Evolutionary conservation across 2,329 filamentous ascomycete genomes (phyloP).

Genomic region (Fusarium nisikadoi): DNA sequence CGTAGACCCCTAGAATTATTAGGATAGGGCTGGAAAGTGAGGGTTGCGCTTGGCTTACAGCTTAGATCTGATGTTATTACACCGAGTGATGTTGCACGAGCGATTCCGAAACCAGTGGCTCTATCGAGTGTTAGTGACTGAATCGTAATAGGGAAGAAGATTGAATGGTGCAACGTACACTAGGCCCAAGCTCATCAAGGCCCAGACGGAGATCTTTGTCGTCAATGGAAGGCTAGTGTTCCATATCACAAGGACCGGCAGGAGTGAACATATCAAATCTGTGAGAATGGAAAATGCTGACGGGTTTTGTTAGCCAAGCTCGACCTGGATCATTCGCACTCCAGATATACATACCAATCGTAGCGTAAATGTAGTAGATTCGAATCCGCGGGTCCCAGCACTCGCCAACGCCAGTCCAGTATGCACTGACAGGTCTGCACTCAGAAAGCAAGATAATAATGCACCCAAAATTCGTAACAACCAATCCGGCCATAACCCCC

Average conservation of each 20-base stretch:
- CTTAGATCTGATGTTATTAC: constrained; percentile 35
- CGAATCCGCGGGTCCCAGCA: constrained; percentile 49
- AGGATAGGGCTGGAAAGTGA: neutral
- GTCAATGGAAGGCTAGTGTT: constrained; percentile 45
- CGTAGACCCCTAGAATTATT: constrained; percentile 42
- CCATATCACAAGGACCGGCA: constrained; percentile 49
- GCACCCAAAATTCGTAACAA: constrained; percentile 47
- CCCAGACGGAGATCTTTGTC: constrained; percentile 47
- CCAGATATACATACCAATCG: constrained; percentile 35
- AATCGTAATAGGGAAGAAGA: fast-evolving
- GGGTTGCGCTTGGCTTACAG: constrained; percentile 5
- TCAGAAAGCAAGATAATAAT: constrained; percentile 50
- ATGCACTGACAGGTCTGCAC: constrained; percentile 45
- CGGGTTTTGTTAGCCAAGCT: neutral
- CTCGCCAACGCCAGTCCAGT: constrained; percentile 46
- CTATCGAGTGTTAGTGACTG: constrained; percentile 4
- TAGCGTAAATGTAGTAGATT: constrained; percentile 49
- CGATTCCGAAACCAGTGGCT: constrained; percentile 37
- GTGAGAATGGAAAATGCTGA: constrained; percentile 31
- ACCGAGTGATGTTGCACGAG: constrained; percentile 35
- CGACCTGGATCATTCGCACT: fast-evolving
- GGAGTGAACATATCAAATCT: constrained; percentile 36
- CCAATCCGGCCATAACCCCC: constrained; percentile 46
- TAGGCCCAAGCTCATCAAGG: constrained; percentile 49
- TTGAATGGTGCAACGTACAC: constrained; percentile 2